Percentiles rank a stretch among this genome's conserved stretches.
phyloP scores from a whole-genome alignment of 2,329 filamentous ascomycete genomes.

The Dothidotthia symphoricarpi region DNA sequence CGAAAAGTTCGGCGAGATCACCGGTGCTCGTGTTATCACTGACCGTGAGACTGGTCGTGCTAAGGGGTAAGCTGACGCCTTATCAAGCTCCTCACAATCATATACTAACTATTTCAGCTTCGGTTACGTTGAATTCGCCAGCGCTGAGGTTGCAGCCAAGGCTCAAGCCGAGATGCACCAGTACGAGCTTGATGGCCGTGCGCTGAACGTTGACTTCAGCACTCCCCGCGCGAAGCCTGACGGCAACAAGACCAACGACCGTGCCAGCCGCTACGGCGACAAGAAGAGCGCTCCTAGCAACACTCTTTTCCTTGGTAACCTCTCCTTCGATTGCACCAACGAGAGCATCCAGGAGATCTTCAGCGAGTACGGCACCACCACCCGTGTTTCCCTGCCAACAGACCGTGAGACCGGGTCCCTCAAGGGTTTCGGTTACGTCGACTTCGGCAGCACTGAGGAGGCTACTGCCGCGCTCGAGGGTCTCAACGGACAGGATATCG shows the following conservation, averaged over 20 bases:
- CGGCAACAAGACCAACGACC: conserved; percentile 49
- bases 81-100: not conserved
- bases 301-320: conserved; percentile 88
- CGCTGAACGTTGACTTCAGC: conserved; percentile 76
- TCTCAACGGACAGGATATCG: conserved; percentile 69
- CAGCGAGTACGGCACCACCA: conserved; percentile 65
- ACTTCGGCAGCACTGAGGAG: conserved; percentile 78
- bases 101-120: conserved; percentile 54
- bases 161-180: conserved; percentile 75
- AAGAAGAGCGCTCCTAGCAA: conserved; percentile 74
- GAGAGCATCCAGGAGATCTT: conserved; percentile 74
- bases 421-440: conserved; percentile 93
- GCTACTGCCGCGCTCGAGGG: conserved; percentile 71
- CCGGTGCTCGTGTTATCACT: conserved; percentile 74
- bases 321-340: conserved; percentile 80
- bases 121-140: conserved; percentile 86
- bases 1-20: conserved; percentile 71
- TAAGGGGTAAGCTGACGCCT: conserved; percentile 61
- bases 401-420: conserved; percentile 78
- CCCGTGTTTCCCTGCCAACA: conserved; percentile 82
- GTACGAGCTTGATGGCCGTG: conserved; percentile 69
- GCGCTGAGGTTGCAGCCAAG: conserved; percentile 64
- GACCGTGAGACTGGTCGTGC: conserved; percentile 79
- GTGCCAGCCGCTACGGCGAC: conserved; percentile 73
- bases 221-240: conserved; percentile 61